A percentile compares a stretch with the other conserved stretches of the same genome.
Evolutionary conservation across 441 rosid genomes (phyloP).

Genomic region (Dalechampia spathulata): DNA sequence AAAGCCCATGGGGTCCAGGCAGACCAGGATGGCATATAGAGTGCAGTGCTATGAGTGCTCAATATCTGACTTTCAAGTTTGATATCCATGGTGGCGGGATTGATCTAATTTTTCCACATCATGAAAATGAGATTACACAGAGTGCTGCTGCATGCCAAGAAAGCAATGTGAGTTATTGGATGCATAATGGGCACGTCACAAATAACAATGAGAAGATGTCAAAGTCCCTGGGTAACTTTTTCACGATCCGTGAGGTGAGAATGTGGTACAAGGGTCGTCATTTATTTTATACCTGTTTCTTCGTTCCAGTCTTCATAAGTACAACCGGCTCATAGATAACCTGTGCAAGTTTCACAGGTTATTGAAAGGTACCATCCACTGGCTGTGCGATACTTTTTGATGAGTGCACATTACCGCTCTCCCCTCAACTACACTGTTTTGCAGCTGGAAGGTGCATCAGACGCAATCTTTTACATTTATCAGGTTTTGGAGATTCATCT

Average conservation of each 20-base stretch:
- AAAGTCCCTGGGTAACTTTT: constrained; percentile 70
- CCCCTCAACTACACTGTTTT: constrained; percentile 58
- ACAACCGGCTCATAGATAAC: constrained; percentile 3
- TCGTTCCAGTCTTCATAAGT: background rate
- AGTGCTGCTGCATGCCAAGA: constrained; percentile 73
- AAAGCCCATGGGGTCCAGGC: constrained; percentile 87
- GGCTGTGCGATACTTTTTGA: constrained; percentile 78
- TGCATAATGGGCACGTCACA: constrained; percentile 95
- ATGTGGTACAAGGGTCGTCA: background rate
- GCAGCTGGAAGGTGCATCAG: constrained; percentile 79
- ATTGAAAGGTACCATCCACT: constrained; percentile 66
- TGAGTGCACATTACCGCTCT: constrained; percentile 82
- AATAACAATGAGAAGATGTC: constrained; percentile 87
- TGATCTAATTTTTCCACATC: constrained; percentile 90
- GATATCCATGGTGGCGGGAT: constrained; percentile 97
- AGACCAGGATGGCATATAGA: constrained; percentile 99
- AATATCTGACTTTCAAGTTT: constrained; percentile 56
- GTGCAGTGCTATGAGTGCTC: constrained; percentile 98
- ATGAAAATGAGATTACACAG: constrained; percentile 91
- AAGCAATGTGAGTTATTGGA: constrained; percentile 62
- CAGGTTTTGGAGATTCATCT: constrained; percentile 44
- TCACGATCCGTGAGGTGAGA: constrained; percentile 68
- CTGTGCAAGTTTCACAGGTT: constrained; percentile 39
- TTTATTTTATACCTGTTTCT: background rate
- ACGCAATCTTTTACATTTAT: constrained; percentile 60